Conservation (phyloP, 2,329 filamentous ascomycete species). For the Colletotrichum orchidophilum region DNA sequence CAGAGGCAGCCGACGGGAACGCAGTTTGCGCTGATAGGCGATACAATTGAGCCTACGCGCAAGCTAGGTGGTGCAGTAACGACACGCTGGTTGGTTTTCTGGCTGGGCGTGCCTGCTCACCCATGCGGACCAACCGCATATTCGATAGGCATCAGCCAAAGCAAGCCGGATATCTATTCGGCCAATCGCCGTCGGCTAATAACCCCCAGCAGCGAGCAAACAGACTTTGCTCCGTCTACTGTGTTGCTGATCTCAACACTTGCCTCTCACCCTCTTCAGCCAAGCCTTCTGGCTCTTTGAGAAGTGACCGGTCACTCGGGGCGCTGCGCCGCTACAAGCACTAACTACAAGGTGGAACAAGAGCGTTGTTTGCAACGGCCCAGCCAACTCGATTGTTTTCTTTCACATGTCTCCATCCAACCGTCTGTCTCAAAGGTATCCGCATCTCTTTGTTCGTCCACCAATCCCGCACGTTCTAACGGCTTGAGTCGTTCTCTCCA, state of each 20-base stretch:
- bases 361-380: slow-evolving; percentile 20
- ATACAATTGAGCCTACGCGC: not conserved
- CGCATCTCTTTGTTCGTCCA: slow-evolving; percentile 10
- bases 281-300: not conserved
- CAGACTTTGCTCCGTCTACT: not conserved
- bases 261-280: not conserved
- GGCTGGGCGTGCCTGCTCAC: too few species aligned
- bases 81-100: not conserved
- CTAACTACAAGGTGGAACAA: slow-evolving; percentile 15
- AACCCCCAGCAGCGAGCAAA: not conserved
- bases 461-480: slow-evolving; percentile 10
- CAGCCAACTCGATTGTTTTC: not conserved
- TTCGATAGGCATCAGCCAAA: not conserved
- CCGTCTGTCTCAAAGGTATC: slow-evolving; percentile 5
- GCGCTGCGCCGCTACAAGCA: slow-evolving; percentile 18
- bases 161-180: not conserved
- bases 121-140: not conserved
- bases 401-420: not conserved
- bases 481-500: not conserved
- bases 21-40: not conserved
- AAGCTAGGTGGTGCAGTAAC: not conserved
- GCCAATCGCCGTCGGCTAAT: not conserved
- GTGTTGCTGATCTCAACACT: not conserved
- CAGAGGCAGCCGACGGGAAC: slow-evolving; percentile 19
- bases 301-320: slow-evolving; percentile 11